phyloP scores from a whole-genome alignment of 2,329 filamentous ascomycete genomes.

The Rhytidhysteron rufulum region DNA sequence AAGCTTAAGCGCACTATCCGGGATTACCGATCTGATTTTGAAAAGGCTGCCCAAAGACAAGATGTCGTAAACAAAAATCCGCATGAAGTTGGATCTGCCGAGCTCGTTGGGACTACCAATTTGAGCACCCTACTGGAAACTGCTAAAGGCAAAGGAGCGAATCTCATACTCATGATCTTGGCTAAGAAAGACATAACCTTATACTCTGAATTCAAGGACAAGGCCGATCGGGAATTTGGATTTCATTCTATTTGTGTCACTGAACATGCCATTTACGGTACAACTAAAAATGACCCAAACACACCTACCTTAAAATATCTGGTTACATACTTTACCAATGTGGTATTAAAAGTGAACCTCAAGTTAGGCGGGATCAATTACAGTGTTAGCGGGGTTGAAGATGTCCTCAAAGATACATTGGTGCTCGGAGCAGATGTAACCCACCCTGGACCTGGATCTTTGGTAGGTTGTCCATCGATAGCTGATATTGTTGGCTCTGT shows the following conservation, averaged over 20 bases:
- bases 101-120: no score
- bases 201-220: constrained; percentile 12
- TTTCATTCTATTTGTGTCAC: constrained; percentile 8
- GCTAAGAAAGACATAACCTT: background rate
- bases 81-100: no score
- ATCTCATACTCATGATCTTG: constrained; percentile 6
- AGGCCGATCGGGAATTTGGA: constrained; percentile 12
- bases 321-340: constrained; percentile 13
- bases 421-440: constrained; percentile 43
- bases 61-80: background rate
- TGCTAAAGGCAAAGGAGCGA: background rate
- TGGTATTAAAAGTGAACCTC: constrained; percentile 26
- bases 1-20: no score
- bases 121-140: no score
- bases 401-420: constrained; percentile 25
- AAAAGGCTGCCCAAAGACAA: background rate
- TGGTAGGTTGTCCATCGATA: constrained; percentile 33
- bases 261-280: background rate
- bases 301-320: background rate
- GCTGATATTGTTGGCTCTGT: constrained; percentile 40
- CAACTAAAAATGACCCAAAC: background rate
- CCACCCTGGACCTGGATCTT: constrained; percentile 29
- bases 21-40: no score
- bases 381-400: constrained; percentile 1
- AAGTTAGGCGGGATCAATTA: constrained; percentile 23